Conservation (phyloP, 345 rosid genomes). For the Aethionema arabicum region DNA sequence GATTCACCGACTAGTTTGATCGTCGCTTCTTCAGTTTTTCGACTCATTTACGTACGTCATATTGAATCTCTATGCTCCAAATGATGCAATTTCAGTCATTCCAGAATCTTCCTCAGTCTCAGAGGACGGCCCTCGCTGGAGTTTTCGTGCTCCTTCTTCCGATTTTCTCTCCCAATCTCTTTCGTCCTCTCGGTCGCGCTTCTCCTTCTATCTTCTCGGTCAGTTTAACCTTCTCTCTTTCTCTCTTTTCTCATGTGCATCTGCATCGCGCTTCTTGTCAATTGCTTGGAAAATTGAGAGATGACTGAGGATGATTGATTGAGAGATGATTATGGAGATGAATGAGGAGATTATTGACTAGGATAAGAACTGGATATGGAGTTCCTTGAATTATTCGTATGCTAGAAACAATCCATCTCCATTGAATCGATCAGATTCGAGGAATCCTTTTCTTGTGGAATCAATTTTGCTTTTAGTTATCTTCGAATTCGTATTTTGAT, state of each 20-base stretch:
- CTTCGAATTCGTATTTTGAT: background rate
- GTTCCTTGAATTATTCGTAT: background rate
- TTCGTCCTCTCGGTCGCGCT: constrained; percentile 64
- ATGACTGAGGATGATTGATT: too few species aligned
- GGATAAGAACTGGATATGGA: too few species aligned
- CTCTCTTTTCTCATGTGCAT: background rate
- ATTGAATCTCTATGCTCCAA: constrained; percentile 12
- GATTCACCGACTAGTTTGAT: constrained; percentile 13
- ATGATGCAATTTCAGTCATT: constrained; percentile 44
- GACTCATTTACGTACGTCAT: constrained; percentile 19
- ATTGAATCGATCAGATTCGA: too few species aligned
- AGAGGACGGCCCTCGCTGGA: constrained; percentile 47
- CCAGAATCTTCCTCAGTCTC: constrained; percentile 42
- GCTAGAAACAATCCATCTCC: background rate
- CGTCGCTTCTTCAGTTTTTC: constrained; percentile 17
- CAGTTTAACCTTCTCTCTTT: constrained; percentile 26
- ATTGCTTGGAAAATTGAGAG: too few species aligned
- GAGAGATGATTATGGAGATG: too few species aligned
- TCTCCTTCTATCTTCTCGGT: constrained; percentile 83
- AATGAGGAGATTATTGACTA: too few species aligned
- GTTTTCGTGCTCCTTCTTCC: constrained; percentile 58
- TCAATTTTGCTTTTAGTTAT: background rate
- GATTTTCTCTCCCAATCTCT: constrained; percentile 53
- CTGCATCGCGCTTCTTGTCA: background rate
- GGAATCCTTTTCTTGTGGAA: background rate